Base-by-base conservation (phyloP, 1,284 basidiomycete species). In the Marasmius sp. region DNA sequence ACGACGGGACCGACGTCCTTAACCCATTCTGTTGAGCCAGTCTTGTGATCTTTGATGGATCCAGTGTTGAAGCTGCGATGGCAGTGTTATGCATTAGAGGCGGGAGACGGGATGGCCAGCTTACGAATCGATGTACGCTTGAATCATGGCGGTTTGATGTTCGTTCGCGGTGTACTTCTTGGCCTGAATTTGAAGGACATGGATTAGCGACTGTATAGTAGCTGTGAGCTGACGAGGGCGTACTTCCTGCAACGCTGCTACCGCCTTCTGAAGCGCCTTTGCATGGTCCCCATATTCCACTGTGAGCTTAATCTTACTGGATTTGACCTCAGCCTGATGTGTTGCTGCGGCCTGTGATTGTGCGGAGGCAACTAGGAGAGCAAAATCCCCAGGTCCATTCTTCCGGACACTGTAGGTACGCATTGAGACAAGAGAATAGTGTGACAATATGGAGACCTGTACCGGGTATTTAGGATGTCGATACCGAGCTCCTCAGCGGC, bases 1-100 rank as follows among this genome's bases (percentile, higher is more conserved):
- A 95, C 93, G n/a, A 90, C 87, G 10, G 93, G 93, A 0, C 91
- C 90, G 34, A 92, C 77, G 71, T 95, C 93, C 74, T 90, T 88
- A 27, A 95, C 93, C 93, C 93, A 95, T 64, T 86, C 79, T 48
- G 77, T 84, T 1, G 90, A 92, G 0, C 84, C 92, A 53, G 87
- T 80, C 72, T 91, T 88, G 79, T 95, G 92, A 33, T 84, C 87
- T 60, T 87, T 81, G 62, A 95, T 87, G 6, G 89, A 91, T 14
- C 93, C 93, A 5, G 86, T 87, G 67, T 83, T 76, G 71, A 95
- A 95, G 9, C 89, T 89, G 70, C 33, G 20, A 53, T 58, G n/a
- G n/a, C n/a, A n/a, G 33, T 37, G 33, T 48, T 63, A 20, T 45
- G 56, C 22, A 18, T 0, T n/a, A 6, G 50, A 55, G 58, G 39